Base-by-base conservation (phyloP, 139 green algal species). In the Auxenochlorella pyrenoidosa region DNA sequence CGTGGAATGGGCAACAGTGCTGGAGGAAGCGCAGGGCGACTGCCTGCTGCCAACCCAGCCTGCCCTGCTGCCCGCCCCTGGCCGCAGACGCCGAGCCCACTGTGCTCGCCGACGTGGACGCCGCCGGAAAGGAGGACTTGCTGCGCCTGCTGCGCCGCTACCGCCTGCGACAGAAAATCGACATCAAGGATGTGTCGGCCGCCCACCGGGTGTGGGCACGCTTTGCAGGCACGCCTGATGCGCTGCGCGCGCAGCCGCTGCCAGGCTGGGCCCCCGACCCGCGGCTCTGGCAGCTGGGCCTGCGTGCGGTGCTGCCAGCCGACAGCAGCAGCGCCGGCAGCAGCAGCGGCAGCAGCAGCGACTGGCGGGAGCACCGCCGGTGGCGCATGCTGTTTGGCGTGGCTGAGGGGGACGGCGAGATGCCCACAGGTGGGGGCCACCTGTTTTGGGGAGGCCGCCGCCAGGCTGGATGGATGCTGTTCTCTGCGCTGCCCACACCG, bases 351-450 rank as follows among this genome's bases (percentile, higher is more conserved):
- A 15, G 81, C 81, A 54, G 73, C 86, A 24, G 41, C 66, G 12
- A 63, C 65, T 60, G 40, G 86, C 36, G 92, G 19, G 80, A 83
- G 36, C 93, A 94, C 78, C 89, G 92, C 26, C 63, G 73, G 3
- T 97, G 92, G 92, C 91, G 96, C 15, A 94, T 96, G 54, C 41
- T 89, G 75, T 91, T 95, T n/a, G 97, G 97, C 2, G 91, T 99
- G 38, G 93, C 96, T 15, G 97, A 99, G 86, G 97, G 97, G 2
- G 83, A 93, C 65, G 40, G n/a, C 34, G 97, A 99, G 89, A 98
- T 98, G 1, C 94, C 94, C 1, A 79, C 82, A 79, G 95, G 96
- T 94, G 51, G 3, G 82, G 28, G 16, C 13, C 13, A 5, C 4
- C 47, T 54, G 47, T 32, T 71, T 54, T 54, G 47, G 47, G 47